phyloP scores from a whole-genome alignment of 2,329 filamentous ascomycete species.

The Lecanoromycetidae sp. region DNA sequence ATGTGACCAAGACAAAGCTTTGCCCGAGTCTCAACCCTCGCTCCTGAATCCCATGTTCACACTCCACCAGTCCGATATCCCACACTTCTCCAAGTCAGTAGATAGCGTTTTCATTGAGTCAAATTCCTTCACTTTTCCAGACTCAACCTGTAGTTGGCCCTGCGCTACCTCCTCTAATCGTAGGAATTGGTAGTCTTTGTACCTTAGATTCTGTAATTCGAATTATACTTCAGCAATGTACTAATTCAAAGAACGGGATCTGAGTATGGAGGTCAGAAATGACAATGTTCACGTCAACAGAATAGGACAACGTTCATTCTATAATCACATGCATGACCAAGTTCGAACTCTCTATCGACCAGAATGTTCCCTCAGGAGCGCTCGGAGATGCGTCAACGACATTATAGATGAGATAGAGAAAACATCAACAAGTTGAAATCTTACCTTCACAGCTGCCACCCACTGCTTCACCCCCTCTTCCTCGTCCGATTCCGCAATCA shows the following conservation, averaged over 20 bases:
- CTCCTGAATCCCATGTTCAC: constrained; percentile 14
- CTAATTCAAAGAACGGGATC: too few species aligned
- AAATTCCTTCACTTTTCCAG: constrained; percentile 11
- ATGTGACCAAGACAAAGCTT: too few species aligned
- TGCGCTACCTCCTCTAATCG: constrained; percentile 3
- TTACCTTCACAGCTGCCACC: constrained; percentile 13
- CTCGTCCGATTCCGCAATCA: constrained; percentile 11
- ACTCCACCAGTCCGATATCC: constrained; percentile 12
- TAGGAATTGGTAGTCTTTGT: constrained; percentile 15
- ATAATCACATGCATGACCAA: neutral
- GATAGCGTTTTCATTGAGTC: constrained; percentile 8
- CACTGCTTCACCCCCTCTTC: constrained; percentile 9
- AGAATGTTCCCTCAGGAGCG: too few species aligned
- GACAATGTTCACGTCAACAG: neutral
- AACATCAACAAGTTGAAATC: neutral
- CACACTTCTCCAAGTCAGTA: constrained; percentile 11
- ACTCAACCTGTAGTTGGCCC: neutral
- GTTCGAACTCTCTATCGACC: neutral
- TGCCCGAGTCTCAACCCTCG: too few species aligned
- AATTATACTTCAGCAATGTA: too few species aligned
- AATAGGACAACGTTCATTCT: neutral
- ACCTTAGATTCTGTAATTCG: constrained; percentile 15
- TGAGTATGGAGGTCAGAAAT: too few species aligned
- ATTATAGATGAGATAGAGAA: too few species aligned
- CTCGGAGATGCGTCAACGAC: too few species aligned